Conservation (phyloP, 2,329 filamentous ascomycete genomes). For the Aspergillus brunneoviolaceus region DNA sequence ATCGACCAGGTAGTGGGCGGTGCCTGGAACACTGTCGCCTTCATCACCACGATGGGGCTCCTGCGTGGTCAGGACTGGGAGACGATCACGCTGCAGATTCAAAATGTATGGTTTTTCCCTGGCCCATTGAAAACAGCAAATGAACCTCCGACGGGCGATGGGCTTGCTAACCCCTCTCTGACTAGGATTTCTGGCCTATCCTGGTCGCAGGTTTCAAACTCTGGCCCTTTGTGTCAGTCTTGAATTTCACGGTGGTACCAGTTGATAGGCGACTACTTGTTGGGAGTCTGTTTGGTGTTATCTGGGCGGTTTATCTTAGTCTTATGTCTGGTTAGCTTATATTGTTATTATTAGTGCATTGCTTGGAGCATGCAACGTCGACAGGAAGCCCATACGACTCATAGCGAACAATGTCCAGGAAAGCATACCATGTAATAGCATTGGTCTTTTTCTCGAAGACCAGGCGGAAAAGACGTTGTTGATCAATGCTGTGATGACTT, state of each 20-base stretch:
- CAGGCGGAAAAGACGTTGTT: no score
- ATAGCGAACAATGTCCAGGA: no score
- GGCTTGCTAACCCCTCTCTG: slow-evolving; percentile 3
- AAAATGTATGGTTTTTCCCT: slow-evolving; percentile 26
- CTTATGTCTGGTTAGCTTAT: slow-evolving; percentile 26
- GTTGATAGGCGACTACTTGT: slow-evolving; percentile 36
- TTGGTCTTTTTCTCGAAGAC: no score
- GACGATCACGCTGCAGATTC: slow-evolving; percentile 34
- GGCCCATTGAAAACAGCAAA: neutral
- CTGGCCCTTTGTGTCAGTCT: slow-evolving; percentile 41
- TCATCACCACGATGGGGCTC: slow-evolving; percentile 55
- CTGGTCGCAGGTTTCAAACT: slow-evolving; percentile 41
- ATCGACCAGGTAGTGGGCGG: slow-evolving; percentile 61
- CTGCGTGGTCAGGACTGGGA: slow-evolving; percentile 41
- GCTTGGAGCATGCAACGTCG: neutral
- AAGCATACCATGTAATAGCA: no score
- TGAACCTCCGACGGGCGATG: neutral
- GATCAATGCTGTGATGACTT: no score
- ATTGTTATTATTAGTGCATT: neutral
- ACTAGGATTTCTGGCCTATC: slow-evolving; percentile 38
- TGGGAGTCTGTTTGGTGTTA: slow-evolving; percentile 36
- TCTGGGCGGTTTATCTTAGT: slow-evolving; percentile 43
- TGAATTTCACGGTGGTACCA: slow-evolving; percentile 41
- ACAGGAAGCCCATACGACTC: neutral
- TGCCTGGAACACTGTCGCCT: slow-evolving; percentile 56